Evolutionary conservation across 2,329 filamentous ascomycete species (phyloP).

Genomic region (Botrytis paeoniae): DNA sequence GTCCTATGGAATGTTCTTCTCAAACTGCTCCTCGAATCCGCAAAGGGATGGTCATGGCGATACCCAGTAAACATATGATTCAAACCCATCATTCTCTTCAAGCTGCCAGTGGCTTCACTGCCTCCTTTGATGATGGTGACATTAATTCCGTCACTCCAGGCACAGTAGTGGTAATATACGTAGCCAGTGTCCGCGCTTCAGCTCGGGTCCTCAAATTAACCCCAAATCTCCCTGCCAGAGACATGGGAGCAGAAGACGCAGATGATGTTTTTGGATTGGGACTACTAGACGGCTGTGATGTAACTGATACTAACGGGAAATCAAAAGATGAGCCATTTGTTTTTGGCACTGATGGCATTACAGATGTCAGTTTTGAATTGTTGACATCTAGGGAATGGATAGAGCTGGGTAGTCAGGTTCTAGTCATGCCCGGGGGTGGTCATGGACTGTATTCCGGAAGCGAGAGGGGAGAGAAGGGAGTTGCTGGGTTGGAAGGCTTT

Average conservation of each 20-base stretch:
- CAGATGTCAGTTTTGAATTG: constrained; percentile 64
- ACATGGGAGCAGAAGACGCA: constrained; percentile 32
- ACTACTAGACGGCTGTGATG: constrained; percentile 46
- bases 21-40: constrained; percentile 48
- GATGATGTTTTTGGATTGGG: constrained; percentile 58
- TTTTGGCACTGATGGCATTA: constrained; percentile 40
- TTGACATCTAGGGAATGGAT: constrained; percentile 70
- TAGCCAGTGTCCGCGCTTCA: constrained; percentile 79
- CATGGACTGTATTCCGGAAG: constrained; percentile 56
- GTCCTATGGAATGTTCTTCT: constrained; percentile 34
- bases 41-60: constrained; percentile 81
- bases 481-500: constrained; percentile 66
- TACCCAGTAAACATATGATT: constrained; percentile 57
- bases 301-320: constrained; percentile 40
- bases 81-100: constrained; percentile 57
- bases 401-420: constrained; percentile 65
- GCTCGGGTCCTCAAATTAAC: constrained; percentile 64
- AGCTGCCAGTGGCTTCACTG: constrained; percentile 66
- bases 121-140: constrained; percentile 64
- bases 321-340: constrained; percentile 36
- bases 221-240: constrained; percentile 27
- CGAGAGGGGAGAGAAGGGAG: constrained; percentile 50
- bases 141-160: constrained; percentile 63
- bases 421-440: constrained; percentile 69
- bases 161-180: constrained; percentile 75